Evolutionary conservation across 2,329 filamentous ascomycete genomes (phyloP).

Genomic region (Aspergillus eucalypticola): DNA sequence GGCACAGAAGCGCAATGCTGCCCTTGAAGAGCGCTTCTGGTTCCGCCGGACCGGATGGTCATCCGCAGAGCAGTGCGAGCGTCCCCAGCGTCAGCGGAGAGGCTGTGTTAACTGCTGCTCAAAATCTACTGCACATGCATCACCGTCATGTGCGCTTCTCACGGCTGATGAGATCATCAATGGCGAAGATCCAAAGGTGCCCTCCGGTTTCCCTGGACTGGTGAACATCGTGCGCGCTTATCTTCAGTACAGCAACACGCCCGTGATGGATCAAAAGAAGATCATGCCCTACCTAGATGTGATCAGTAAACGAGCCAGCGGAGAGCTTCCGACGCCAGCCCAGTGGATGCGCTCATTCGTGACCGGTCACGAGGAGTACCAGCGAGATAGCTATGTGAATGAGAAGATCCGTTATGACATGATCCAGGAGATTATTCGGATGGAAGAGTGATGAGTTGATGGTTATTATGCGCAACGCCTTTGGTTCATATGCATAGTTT

Average conservation of each 20-base stretch:
- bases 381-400: conserved; percentile 14
- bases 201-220: conserved; percentile 13
- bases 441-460: background rate
- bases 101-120: background rate
- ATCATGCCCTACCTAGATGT: conserved; percentile 14
- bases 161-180: conserved; percentile 18
- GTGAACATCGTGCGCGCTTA: conserved; percentile 16
- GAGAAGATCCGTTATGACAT: conserved; percentile 19
- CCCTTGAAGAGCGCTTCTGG: conserved; percentile 74
- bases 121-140: background rate
- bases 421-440: conserved; percentile 9
- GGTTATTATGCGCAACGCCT: background rate
- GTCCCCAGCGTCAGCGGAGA: background rate
- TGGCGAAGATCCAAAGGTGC: conserved; percentile 6
- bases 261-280: background rate
- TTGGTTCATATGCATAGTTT: background rate
- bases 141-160: conserved; percentile 8
- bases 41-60: conserved; percentile 83
- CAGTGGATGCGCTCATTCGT: conserved; percentile 20
- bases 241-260: conserved; percentile 10
- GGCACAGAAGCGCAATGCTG: conserved; percentile 75
- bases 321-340: conserved; percentile 16
- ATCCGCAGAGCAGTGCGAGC: background rate
- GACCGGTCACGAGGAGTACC: conserved; percentile 13
- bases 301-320: conserved; percentile 14